A percentile compares a stretch with the other conserved stretches of the same genome.
phyloP scores from a whole-genome alignment of 73 alveolate genomes.

The Symbiodinium pilosum region DNA sequence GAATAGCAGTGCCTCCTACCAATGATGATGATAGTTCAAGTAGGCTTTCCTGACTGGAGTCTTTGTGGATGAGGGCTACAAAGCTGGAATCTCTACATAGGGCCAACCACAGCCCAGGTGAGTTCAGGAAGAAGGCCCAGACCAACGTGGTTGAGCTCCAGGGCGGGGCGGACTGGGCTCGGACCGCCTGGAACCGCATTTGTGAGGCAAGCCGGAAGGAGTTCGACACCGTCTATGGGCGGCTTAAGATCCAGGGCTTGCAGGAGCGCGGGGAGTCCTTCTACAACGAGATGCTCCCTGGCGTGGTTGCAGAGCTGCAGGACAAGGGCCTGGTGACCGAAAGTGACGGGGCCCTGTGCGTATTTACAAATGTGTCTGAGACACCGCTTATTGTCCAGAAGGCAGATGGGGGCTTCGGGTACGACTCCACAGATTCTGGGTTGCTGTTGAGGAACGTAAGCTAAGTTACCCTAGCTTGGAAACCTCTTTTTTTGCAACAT shows the following conservation, averaged over 20 bases:
- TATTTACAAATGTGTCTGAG: slow-evolving; percentile 92
- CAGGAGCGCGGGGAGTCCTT: slow-evolving; percentile 98
- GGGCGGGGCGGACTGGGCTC: slow-evolving; percentile 83
- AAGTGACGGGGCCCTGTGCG: slow-evolving; percentile 98
- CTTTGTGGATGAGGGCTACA: too few species aligned
- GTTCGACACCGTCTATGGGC: slow-evolving; percentile 97
- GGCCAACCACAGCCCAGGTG: too few species aligned
- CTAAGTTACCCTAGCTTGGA: slow-evolving; percentile 98
- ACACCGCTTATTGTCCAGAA: slow-evolving; percentile 98
- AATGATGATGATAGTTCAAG: too few species aligned
- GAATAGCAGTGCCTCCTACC: too few species aligned
- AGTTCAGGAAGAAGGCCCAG: slow-evolving; percentile 4
- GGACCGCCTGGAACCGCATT: slow-evolving; percentile 97
- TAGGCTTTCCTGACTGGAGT: too few species aligned
- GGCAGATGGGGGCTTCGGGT: slow-evolving; percentile 99
- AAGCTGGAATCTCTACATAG: too few species aligned
- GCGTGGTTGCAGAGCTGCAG: slow-evolving; percentile 96
- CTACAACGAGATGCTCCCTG: slow-evolving; percentile 97
- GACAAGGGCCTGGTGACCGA: slow-evolving; percentile 96
- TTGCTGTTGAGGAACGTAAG: too few species aligned
- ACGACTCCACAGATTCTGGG: slow-evolving; percentile 99
- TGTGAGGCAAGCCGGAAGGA: slow-evolving; percentile 98
- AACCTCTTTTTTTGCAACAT: too few species aligned
- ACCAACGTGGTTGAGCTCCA: slow-evolving; percentile 79
- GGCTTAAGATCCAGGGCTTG: slow-evolving; percentile 96